phyloP scores from a whole-genome alignment of 768 basidiomycete genomes.

The Lactifluus echinatus region DNA sequence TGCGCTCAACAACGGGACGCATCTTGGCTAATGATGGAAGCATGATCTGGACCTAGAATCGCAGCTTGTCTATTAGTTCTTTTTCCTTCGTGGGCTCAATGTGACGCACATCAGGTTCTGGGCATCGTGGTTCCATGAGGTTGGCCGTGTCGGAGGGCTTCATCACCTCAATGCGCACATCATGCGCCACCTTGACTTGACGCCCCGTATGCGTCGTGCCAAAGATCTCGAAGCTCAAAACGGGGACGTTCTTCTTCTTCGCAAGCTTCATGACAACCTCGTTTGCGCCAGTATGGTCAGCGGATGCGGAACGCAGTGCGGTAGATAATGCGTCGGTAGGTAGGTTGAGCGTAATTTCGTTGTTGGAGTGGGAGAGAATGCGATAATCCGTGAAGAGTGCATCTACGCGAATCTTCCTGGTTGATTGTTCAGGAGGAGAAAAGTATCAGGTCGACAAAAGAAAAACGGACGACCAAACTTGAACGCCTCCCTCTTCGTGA shows the following conservation, averaged over 20 bases:
- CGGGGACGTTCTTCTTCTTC: constrained; percentile 75
- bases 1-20: constrained; percentile 69
- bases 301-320: constrained; percentile 51
- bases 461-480: constrained; percentile 67
- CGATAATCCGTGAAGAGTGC: constrained; percentile 70
- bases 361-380: constrained; percentile 78
- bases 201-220: constrained; percentile 57
- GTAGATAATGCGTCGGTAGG: constrained; percentile 66
- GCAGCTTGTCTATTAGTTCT: neutral
- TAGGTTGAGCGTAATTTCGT: constrained; percentile 71
- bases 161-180: constrained; percentile 77
- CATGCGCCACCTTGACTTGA: constrained; percentile 60
- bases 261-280: constrained; percentile 78
- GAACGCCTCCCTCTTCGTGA: constrained; percentile 74
- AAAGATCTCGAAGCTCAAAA: constrained; percentile 68
- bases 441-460: constrained; percentile 29
- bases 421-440: neutral
- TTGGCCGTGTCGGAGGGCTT: constrained; percentile 62
- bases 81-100: neutral
- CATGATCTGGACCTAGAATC: constrained; percentile 59
- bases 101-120: constrained; percentile 66
- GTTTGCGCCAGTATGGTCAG: constrained; percentile 30
- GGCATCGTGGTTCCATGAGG: constrained; percentile 75
- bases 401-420: constrained; percentile 54
- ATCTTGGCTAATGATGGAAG: constrained; percentile 68